Evolutionary conservation across 164 flowering plant species (phyloP).

Genomic region (Tetrastigma voinierianum): DNA sequence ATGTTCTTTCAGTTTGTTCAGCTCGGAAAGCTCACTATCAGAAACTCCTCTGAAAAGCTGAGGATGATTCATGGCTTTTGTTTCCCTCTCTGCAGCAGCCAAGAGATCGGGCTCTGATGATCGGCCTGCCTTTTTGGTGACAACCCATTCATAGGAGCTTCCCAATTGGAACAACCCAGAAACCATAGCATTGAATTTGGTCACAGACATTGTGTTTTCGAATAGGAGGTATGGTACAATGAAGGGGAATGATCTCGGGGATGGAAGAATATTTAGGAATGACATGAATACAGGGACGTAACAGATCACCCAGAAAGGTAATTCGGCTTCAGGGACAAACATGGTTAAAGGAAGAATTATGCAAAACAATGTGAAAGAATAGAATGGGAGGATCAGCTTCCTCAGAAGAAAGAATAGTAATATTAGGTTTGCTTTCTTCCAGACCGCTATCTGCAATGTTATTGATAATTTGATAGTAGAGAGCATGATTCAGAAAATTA

Average conservation of each 20-base stretch:
- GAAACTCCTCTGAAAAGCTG: background rate
- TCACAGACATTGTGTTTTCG: conserved; percentile 31
- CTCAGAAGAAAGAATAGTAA: conserved; percentile 27
- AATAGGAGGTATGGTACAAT: conserved; percentile 27
- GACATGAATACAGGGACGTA: conserved; percentile 25
- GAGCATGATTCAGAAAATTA: background rate
- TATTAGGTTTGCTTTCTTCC: conserved; percentile 30
- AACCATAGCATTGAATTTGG: conserved; percentile 29
- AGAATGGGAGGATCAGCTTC: conserved; percentile 28
- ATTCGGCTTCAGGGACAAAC: conserved; percentile 31
- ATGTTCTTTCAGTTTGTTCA: background rate
- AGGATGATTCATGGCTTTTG: background rate
- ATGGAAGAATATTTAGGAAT: conserved; percentile 26
- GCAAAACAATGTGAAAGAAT: conserved; percentile 24
- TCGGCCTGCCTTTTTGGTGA: conserved; percentile 26
- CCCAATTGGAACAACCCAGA: conserved; percentile 30
- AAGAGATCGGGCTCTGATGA: conserved; percentile 21
- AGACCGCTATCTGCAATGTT: conserved; percentile 16
- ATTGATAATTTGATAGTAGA: too few relatives aligned
- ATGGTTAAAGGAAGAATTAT: conserved; percentile 19
- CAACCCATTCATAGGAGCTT: conserved; percentile 28
- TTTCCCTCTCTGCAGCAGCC: conserved; percentile 12
- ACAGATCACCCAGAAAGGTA: conserved; percentile 28
- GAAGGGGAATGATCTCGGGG: conserved; percentile 29
- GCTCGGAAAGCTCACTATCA: background rate